Evolutionary conservation across 768 basidiomycete species (phyloP).

Genomic region (Boletellus sp.): DNA sequence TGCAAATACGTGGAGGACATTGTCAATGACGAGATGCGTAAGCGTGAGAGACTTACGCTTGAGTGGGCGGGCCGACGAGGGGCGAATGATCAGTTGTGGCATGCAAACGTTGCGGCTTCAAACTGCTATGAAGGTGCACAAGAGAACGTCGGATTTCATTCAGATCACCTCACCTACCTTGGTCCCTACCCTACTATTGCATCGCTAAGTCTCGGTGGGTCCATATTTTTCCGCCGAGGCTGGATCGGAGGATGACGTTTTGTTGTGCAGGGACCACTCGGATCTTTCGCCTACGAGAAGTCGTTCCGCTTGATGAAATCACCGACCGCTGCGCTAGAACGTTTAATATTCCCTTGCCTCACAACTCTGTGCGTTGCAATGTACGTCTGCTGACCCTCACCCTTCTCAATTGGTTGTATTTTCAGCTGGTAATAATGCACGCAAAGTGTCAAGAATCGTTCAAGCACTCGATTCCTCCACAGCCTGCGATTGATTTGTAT

Average conservation of each 20-base stretch:
- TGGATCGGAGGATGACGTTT: not conserved
- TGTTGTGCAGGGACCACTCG: slow-evolving; percentile 55
- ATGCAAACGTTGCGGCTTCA: slow-evolving; percentile 81
- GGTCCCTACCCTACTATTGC: slow-evolving; percentile 86
- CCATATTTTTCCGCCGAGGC: not conserved
- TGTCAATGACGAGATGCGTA: slow-evolving; percentile 68
- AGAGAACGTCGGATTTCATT: slow-evolving; percentile 79
- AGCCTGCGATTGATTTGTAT: slow-evolving; percentile 66
- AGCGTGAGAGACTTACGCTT: slow-evolving; percentile 54
- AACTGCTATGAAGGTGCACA: slow-evolving; percentile 82
- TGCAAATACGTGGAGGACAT: slow-evolving; percentile 64
- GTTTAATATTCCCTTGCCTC: slow-evolving; percentile 70
- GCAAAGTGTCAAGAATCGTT: slow-evolving; percentile 79
- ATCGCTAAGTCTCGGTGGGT: slow-evolving; percentile 72
- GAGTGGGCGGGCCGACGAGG: slow-evolving; percentile 55
- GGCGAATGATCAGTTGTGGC: slow-evolving; percentile 44
- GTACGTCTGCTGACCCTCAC: not conserved
- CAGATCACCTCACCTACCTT: slow-evolving; percentile 76
- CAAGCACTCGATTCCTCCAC: slow-evolving; percentile 77
- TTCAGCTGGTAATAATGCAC: slow-evolving; percentile 82
- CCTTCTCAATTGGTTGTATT: not conserved
- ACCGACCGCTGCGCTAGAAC: slow-evolving; percentile 60
- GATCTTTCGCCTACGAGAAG: slow-evolving; percentile 72
- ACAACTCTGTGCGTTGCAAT: slow-evolving; percentile 63
- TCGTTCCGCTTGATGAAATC: slow-evolving; percentile 61